Conservation (phyloP, 2,329 filamentous ascomycete species). For the Calonectria crousiana region DNA sequence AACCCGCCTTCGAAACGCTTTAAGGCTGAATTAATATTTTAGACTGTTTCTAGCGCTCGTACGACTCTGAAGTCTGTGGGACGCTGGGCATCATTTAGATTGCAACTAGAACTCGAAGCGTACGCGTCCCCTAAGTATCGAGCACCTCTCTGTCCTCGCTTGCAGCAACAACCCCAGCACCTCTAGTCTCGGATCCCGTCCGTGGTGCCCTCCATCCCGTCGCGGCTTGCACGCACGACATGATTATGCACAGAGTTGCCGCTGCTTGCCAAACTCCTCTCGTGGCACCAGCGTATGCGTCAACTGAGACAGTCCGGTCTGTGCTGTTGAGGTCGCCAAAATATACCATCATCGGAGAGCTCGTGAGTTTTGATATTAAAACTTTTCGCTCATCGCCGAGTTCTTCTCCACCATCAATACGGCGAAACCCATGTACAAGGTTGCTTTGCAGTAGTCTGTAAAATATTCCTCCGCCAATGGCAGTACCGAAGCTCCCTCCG, state of each 20-base stretch:
- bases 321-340: constrained; percentile 53
- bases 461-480: constrained; percentile 84
- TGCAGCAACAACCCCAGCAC: constrained; percentile 38
- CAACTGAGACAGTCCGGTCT: constrained; percentile 60
- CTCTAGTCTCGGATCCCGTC: constrained; percentile 63
- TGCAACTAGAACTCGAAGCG: neutral
- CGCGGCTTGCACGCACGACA: constrained; percentile 61
- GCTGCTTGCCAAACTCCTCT: constrained; percentile 61
- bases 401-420: constrained; percentile 54
- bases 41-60: neutral
- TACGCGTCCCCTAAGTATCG: constrained; percentile 39
- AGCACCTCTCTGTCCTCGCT: constrained; percentile 48
- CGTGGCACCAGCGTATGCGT: constrained; percentile 61
- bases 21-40: neutral
- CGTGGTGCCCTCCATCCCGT: constrained; percentile 65
- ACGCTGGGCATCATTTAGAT: neutral
- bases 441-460: constrained; percentile 68
- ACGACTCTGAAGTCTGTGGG: neutral
- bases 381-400: constrained; percentile 50
- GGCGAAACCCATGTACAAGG: constrained; percentile 69
- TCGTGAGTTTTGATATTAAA: constrained; percentile 62
- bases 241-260: constrained; percentile 56
- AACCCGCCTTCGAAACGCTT: neutral
- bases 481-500: constrained; percentile 82
- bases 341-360: constrained; percentile 64